Percentiles rank a stretch among this genome's conserved stretches.
Evolutionary conservation across 208 protist species (phyloP).

Genomic region (Trypanosoma cruzi): DNA sequence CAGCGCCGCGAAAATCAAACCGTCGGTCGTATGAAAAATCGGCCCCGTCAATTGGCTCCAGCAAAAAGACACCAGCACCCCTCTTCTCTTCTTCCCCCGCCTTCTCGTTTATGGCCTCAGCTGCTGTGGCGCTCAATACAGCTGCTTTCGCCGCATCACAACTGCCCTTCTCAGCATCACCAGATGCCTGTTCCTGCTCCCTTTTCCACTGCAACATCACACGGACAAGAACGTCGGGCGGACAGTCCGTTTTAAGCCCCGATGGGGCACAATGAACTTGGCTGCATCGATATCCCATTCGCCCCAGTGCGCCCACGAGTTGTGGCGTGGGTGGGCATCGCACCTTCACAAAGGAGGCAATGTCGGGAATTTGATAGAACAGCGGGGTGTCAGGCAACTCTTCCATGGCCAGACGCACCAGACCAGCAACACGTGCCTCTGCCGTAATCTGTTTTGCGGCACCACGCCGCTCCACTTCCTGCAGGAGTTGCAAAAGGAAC

Average conservation of each 20-base stretch:
- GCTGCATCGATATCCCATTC: slow-evolving; percentile 88
- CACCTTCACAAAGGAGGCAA: slow-evolving; percentile 78
- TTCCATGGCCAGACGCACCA: slow-evolving; percentile 80
- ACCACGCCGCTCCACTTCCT: slow-evolving; percentile 65
- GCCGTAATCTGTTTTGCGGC: slow-evolving; percentile 54
- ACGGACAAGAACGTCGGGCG: slow-evolving; percentile 75
- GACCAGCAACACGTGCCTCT: slow-evolving; percentile 74
- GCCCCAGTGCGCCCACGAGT: slow-evolving; percentile 75
- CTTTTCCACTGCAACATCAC: slow-evolving; percentile 87
- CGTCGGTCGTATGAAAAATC: slow-evolving; percentile 82
- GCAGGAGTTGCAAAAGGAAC: slow-evolving; percentile 78
- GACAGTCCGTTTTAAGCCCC: slow-evolving; percentile 94
- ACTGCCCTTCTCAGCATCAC: slow-evolving; percentile 14
- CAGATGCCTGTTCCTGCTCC: slow-evolving; percentile 3
- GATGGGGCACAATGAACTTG: slow-evolving; percentile 90
- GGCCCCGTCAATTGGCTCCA: slow-evolving; percentile 45
- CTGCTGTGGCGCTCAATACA: background rate
- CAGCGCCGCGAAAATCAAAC: slow-evolving; percentile 79
- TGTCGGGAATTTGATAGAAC: slow-evolving; percentile 77
- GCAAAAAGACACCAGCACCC: slow-evolving; percentile 21
- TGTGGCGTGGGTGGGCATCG: slow-evolving; percentile 74
- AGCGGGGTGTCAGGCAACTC: slow-evolving; percentile 91
- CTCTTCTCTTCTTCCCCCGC: background rate
- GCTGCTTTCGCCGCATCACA: background rate
- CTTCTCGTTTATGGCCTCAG: slow-evolving; percentile 11